A percentile compares a stretch with the other conserved stretches of the same genome.
phyloP scores from a whole-genome alignment of 352 stramenopile species.

The Phytophthora europaea region DNA sequence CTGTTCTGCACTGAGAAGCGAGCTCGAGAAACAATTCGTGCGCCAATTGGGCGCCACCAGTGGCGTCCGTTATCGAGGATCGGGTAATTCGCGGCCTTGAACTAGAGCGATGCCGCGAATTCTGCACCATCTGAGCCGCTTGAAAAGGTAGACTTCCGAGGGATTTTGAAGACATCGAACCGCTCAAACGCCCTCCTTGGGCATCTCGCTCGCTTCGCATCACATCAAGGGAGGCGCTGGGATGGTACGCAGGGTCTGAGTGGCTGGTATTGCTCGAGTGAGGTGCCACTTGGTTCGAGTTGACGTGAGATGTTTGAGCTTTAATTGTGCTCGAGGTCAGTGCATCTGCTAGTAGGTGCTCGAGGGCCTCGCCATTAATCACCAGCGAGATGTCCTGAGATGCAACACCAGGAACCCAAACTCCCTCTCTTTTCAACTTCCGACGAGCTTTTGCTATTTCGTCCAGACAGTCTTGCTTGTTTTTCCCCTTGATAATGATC shows the following conservation, averaged over 20 bases:
- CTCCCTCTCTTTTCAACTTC: constrained; percentile 81
- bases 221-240: constrained; percentile 12
- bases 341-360: constrained; percentile 69
- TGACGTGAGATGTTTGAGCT: constrained; percentile 24
- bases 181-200: constrained; percentile 28
- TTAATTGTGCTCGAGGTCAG: constrained; percentile 27
- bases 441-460: constrained; percentile 80
- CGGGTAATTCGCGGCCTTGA: constrained; percentile 47
- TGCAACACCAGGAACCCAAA: constrained; percentile 81
- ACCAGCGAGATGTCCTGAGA: constrained; percentile 83
- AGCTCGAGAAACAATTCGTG: constrained; percentile 88
- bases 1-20: constrained; percentile 84
- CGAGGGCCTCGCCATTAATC: constrained; percentile 85
- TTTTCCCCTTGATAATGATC: constrained; percentile 87
- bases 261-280: constrained; percentile 16
- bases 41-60: constrained; percentile 33
- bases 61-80: constrained; percentile 35
- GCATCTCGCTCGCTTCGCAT: constrained; percentile 23
- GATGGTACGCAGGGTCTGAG: constrained; percentile 6
- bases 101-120: constrained; percentile 40
- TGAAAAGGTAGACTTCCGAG: constrained; percentile 51
- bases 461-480: constrained; percentile 80
- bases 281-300: constrained; percentile 29
- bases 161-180: constrained; percentile 66
- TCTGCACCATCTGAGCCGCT: constrained; percentile 22